Conservation (phyloP, 192 early-diverging fungal species). For the Thamnidium elegans region DNA sequence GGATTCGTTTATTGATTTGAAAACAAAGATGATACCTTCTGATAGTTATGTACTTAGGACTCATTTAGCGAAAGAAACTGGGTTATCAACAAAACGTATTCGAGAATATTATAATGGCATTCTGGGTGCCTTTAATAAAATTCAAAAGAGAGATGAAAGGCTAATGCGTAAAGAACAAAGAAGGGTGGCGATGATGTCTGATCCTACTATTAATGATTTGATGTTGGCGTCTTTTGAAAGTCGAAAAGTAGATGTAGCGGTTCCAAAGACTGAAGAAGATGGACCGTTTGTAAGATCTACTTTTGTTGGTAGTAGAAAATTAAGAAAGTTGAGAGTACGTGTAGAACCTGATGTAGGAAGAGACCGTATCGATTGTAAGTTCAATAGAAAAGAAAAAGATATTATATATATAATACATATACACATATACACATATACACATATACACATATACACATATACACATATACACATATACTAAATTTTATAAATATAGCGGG, state of each 20-base stretch:
- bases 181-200: neutral
- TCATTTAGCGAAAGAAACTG: no score
- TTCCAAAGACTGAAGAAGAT: no score
- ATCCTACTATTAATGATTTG: neutral
- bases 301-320: conserved; percentile 9
- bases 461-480: no score
- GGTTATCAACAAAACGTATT: no score
- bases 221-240: conserved; percentile 1
- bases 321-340: conserved; percentile 3
- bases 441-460: no score
- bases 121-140: neutral
- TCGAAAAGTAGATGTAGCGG: neutral
- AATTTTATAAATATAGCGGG: no score
- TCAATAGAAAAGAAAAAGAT: neutral
- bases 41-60: no score
- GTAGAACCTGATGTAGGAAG: neutral
- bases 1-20: no score
- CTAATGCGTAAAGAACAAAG: neutral
- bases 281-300: neutral
- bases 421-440: no score
- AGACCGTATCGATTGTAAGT: neutral
- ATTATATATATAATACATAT: no score
- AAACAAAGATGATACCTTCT: no score
- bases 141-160: neutral
- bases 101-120: no score